phyloP scores from a whole-genome alignment of 2,329 filamentous ascomycete genomes.

The Cordyceps cicadae region DNA sequence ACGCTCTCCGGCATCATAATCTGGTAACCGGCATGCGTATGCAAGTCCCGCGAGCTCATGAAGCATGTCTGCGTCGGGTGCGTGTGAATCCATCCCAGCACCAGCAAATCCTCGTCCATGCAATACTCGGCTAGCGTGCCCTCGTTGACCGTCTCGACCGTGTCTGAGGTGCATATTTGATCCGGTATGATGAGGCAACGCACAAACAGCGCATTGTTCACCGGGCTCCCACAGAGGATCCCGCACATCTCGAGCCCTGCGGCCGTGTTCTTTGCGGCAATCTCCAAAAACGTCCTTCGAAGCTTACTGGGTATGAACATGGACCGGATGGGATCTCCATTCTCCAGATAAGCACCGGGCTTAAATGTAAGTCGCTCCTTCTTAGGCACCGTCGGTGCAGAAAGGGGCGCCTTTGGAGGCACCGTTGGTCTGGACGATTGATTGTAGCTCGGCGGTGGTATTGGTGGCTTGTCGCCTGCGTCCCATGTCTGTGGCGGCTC shows the following conservation, averaged over 20 bases:
- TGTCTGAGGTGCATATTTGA: conserved; percentile 82
- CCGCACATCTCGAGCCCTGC: conserved; percentile 89
- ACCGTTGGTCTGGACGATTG: background rate
- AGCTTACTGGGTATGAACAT: conserved; percentile 76
- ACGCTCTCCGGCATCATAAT: conserved; percentile 95
- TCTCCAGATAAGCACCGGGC: conserved; percentile 84
- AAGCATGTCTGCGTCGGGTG: conserved; percentile 96
- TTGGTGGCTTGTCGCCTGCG: background rate
- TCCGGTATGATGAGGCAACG: conserved; percentile 83
- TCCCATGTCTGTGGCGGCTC: conserved; percentile 15
- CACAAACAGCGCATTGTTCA: conserved; percentile 91
- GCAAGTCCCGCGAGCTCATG: conserved; percentile 88
- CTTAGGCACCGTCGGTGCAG: conserved; percentile 26
- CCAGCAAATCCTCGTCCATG: conserved; percentile 71
- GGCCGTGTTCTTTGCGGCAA: conserved; percentile 69
- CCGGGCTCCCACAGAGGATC: conserved; percentile 80
- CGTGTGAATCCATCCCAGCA: conserved; percentile 96
- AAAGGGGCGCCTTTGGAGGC: conserved; percentile 5
- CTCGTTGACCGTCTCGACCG: conserved; percentile 90
- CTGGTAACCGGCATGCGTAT: conserved; percentile 91
- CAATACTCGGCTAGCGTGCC: conserved; percentile 81
- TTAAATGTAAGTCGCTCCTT: conserved; percentile 55
- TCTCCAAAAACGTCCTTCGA: conserved; percentile 62
- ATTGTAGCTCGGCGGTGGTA: conserved; percentile 11
- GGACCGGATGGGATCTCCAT: conserved; percentile 75